Conservation (phyloP, 768 basidiomycete species). For the Myochromella boudieri region DNA sequence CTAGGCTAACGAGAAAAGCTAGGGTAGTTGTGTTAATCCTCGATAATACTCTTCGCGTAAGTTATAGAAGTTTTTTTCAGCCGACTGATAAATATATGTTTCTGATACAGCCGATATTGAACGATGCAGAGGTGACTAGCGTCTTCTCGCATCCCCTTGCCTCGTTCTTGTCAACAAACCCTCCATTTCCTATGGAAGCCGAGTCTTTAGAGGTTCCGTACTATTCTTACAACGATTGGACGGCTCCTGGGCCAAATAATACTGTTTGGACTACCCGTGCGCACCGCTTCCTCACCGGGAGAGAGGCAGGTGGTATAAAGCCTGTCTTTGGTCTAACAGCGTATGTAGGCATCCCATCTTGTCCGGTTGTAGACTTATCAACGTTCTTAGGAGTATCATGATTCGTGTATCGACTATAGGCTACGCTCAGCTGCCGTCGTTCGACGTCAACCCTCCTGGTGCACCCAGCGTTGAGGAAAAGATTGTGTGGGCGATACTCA, state of each 20-base stretch:
- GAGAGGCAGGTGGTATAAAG: constrained; percentile 82
- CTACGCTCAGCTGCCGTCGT: constrained; percentile 43
- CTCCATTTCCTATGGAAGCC: constrained; percentile 56
- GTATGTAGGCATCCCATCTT: constrained; percentile 44
- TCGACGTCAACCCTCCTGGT: constrained; percentile 37
- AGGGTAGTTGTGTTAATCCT: constrained; percentile 87
- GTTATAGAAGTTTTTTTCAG: constrained; percentile 12
- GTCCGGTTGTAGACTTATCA: background rate
- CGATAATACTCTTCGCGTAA: constrained; percentile 71
- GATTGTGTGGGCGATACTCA: constrained; percentile 45
- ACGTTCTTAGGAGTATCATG: constrained; percentile 37
- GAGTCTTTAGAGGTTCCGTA: constrained; percentile 60
- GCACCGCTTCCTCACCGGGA: constrained; percentile 83
- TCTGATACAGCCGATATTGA: constrained; percentile 68
- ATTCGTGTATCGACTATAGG: constrained; percentile 45
- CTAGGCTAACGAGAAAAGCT: background rate
- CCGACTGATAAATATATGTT: background rate
- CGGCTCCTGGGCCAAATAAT: constrained; percentile 40
- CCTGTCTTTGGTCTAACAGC: constrained; percentile 89
- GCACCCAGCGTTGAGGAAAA: constrained; percentile 33
- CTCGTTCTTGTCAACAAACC: constrained; percentile 63
- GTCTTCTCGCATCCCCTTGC: constrained; percentile 85
- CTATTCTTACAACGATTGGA: constrained; percentile 60
- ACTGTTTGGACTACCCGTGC: constrained; percentile 45
- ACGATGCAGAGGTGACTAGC: constrained; percentile 72